Evolutionary conservation across 345 rosid species (phyloP).

Genomic region (Eutrema japonicum): DNA sequence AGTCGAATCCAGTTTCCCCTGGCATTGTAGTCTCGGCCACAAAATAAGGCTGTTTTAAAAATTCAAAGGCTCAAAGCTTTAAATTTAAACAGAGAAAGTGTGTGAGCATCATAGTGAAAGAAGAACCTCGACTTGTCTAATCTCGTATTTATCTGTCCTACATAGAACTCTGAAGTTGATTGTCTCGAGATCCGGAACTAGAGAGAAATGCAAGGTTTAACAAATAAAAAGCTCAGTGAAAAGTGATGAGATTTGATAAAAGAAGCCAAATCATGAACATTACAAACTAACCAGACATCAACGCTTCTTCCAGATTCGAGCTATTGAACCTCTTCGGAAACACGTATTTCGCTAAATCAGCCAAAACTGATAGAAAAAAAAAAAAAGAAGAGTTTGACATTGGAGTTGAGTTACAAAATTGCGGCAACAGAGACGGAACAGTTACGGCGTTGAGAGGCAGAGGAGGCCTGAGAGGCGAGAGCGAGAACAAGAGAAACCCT

Average conservation of each 20-base stretch:
- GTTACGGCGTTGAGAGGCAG: conserved; percentile 83
- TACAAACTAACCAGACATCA: conserved; percentile 67
- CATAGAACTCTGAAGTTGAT: conserved; percentile 63
- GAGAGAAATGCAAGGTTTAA: not conserved
- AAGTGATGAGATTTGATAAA: not conserved
- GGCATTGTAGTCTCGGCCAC: conserved; percentile 90
- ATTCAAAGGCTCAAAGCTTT: not conserved
- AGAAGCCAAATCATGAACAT: not conserved
- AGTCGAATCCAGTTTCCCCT: conserved; percentile 75
- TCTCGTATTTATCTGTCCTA: conserved; percentile 67
- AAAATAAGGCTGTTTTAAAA: conserved; percentile 62
- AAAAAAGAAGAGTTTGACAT: not conserved
- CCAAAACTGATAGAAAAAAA: conserved; percentile 54
- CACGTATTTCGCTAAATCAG: conserved; percentile 72
- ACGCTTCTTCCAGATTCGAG: conserved; percentile 78
- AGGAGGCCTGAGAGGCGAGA: conserved; percentile 68
- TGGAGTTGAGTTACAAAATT: conserved; percentile 2
- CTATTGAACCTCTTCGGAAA: conserved; percentile 75
- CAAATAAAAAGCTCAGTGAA: not conserved
- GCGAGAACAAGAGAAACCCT: conserved; percentile 83
- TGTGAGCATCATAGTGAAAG: not conserved
- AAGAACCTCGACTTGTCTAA: conserved; percentile 83
- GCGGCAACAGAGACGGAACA: conserved; percentile 35
- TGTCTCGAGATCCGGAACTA: conserved; percentile 91
- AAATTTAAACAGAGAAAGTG: conserved; percentile 22